phyloP scores from a whole-genome alignment of 2,329 filamentous ascomycete genomes.

The Colletotrichum scovillei region DNA sequence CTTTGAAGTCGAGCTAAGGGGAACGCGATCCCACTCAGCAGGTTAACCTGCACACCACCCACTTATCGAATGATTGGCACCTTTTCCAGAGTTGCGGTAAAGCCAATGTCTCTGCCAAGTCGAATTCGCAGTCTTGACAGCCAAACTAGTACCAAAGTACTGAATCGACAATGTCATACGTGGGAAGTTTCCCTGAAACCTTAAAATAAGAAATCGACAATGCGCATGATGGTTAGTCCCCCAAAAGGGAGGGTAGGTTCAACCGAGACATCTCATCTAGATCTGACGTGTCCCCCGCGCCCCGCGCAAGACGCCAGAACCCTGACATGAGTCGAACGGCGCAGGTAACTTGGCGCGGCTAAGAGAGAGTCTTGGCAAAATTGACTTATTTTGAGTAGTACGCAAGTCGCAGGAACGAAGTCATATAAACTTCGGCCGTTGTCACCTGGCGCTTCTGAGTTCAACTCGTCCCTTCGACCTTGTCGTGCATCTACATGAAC shows the following conservation, averaged over 20 bases:
- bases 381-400: slow-evolving; percentile 11
- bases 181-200: slow-evolving; percentile 28
- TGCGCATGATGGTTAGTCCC: slow-evolving; percentile 24
- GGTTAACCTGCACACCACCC: not conserved
- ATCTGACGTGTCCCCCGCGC: slow-evolving; percentile 26
- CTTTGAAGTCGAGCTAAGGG: not conserved
- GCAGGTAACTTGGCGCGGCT: slow-evolving; percentile 6
- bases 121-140: not conserved
- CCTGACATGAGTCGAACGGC: slow-evolving; percentile 26
- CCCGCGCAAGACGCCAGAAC: slow-evolving; percentile 18
- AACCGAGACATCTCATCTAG: slow-evolving; percentile 30
- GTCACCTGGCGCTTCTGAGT: not conserved
- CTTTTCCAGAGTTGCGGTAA: not conserved
- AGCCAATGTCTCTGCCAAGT: slow-evolving; percentile 9
- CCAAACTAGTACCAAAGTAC: slow-evolving; percentile 3
- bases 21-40: not conserved
- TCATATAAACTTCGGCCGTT: slow-evolving; percentile 24
- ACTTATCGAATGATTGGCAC: not conserved
- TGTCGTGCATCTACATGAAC: slow-evolving; percentile 1
- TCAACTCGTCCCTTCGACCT: not conserved
- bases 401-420: not conserved
- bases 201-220: slow-evolving; percentile 24
- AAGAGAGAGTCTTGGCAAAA: not conserved
- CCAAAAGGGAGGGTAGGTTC: slow-evolving; percentile 5
- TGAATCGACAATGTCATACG: slow-evolving; percentile 32